Base-by-base conservation (phyloP, 2,329 filamentous ascomycete species). In the Xylariaceae sp. region DNA sequence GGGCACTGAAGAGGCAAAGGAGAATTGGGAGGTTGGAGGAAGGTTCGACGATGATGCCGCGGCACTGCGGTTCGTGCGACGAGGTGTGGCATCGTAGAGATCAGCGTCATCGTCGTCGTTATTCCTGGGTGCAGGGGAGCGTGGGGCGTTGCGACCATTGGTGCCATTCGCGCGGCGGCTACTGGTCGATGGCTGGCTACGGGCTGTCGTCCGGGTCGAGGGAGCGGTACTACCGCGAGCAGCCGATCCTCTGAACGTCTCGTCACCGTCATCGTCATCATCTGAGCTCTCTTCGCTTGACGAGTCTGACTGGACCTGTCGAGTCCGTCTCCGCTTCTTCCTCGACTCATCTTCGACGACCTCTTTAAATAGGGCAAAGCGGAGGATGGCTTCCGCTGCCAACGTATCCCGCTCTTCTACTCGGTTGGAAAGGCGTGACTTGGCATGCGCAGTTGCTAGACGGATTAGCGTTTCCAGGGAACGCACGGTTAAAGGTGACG, bases 401-500 rank as follows among this genome's bases (percentile, higher is more conserved):
- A 90, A 77, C 1, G 93, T 93, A 72, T 99, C 95, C 52, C 88
- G 87, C 71, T 96, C 89, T 63, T 98, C 93, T 2, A 99, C 91
- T 41, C 91, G 82, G 69, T 86, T 92, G 1, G 92, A 96, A 6
- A 99, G 80, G 26, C 95, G 86, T 6, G 93, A 86, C 75, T 98
- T 99, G 58, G 95, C 95, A 67, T 99, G 95, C 1, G 95, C 95
- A 0, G 93, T 98, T 4, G 95, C 90, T 18, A 99, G 82, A 86
- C 95, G 95, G 71, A 99, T 98, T n/a, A 99, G 82, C 0, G 95
- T 99, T 75, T 99, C 95, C 16, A 99, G 81, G 2, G 93, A 98
- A 87, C 95, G 91, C 6, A 96, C 93, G 9, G 95, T 99, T 80
- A 99, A 90, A 3, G 95, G 95, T 42, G 90, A 93, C 0, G 95